These are phyloP conservation scores for Ceratobasidium sp. DNA, from an alignment of 1,284 basidiomycete species.

Conservation along the genomic window DNA sequence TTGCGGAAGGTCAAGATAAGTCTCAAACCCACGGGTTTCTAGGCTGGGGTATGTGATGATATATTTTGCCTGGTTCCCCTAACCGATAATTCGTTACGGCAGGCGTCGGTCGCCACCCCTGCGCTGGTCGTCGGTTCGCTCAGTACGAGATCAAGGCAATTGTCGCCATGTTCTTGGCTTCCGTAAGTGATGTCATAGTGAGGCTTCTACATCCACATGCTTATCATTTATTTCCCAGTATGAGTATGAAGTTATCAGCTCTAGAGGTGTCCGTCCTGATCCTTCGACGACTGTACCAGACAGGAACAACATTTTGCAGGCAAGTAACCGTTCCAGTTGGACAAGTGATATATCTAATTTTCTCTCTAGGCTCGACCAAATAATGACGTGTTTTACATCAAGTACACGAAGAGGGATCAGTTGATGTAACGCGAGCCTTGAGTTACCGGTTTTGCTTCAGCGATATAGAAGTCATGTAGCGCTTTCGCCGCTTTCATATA, in stretches of 20 bases:
- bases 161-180: conserved; percentile 16
- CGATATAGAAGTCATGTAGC: too few relatives aligned
- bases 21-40: conserved; percentile 22
- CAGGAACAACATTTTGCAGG: conserved; percentile 32
- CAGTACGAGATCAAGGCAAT: conserved; percentile 37
- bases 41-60: conserved; percentile 20
- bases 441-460: too few relatives aligned
- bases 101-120: conserved; percentile 34
- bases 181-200: not conserved
- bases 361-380: conserved; percentile 16
- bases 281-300: conserved; percentile 28
- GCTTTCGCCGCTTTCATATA: too few relatives aligned
- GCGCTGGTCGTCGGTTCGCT: conserved; percentile 25
- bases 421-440: not conserved
- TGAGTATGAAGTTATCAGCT: conserved; percentile 5
- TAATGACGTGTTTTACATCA: conserved; percentile 20
- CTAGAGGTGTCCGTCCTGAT: conserved; percentile 7
- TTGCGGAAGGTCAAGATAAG: conserved; percentile 18
- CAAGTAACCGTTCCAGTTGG: not conserved
- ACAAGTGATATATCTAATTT: too few relatives aligned
- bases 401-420: conserved; percentile 24
- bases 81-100: not conserved
- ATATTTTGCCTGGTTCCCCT: not conserved
- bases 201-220: not conserved
- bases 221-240: not conserved